phyloP scores from a whole-genome alignment of 139 green algal species.

The Raphidocelis subcapitata region DNA sequence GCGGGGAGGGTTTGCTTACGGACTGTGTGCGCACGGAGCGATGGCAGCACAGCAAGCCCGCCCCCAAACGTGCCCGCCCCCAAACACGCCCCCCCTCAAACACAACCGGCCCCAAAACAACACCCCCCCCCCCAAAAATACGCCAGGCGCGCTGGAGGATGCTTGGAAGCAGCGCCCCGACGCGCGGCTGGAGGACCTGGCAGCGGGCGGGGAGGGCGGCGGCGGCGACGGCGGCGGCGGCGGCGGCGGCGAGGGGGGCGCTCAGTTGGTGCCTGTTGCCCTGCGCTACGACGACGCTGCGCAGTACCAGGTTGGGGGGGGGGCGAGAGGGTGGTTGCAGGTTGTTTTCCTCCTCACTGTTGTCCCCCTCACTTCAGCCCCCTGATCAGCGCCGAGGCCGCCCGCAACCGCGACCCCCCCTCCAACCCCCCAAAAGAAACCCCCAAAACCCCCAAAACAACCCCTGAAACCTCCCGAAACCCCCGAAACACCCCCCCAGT shows the following conservation, averaged over 20 bases:
- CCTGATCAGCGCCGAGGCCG: background rate
- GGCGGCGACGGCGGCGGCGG: background rate
- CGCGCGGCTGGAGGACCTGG: conserved; percentile 78
- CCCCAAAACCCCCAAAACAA: too few relatives aligned
- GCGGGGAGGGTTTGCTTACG: too few relatives aligned
- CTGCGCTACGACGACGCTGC: conserved; percentile 93
- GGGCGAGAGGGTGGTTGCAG: background rate
- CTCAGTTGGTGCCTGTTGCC: conserved; percentile 63
- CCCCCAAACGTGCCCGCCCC: too few relatives aligned
- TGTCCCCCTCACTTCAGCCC: background rate
- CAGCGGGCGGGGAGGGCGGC: conserved; percentile 35
- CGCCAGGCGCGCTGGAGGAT: conserved; percentile 72
- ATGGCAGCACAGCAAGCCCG: too few relatives aligned
- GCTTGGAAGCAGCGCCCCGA: conserved; percentile 85
- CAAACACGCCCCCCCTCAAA: background rate
- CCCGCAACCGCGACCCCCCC: too few relatives aligned
- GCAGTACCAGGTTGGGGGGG: conserved; percentile 66
- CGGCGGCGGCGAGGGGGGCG: conserved; percentile 7
- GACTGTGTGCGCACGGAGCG: too few relatives aligned
- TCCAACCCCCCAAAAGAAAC: too few relatives aligned
- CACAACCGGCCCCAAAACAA: background rate
- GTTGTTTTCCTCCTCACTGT: background rate
- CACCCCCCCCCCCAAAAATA: too few relatives aligned
- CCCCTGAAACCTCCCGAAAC: too few relatives aligned
- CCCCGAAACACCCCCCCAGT: background rate